A percentile compares a stretch with the other conserved stretches of the same genome.
Conservation (phyloP, 306 rosid genomes). For the Senna tora region DNA sequence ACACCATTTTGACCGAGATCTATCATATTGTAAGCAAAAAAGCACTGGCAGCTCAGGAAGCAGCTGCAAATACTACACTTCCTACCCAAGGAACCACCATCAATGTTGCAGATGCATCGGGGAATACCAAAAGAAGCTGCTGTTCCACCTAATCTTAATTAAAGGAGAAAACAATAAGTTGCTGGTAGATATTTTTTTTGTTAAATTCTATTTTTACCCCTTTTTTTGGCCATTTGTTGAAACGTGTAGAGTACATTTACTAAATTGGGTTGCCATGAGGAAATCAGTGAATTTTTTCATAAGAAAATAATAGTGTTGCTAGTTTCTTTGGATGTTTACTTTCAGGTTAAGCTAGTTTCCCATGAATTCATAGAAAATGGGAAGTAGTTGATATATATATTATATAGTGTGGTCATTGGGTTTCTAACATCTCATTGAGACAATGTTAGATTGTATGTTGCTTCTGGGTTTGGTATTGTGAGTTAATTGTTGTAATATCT, state of each 20-base stretch:
- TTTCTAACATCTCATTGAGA: slow-evolving; percentile 34
- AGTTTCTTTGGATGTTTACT: slow-evolving; percentile 48
- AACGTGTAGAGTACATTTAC: slow-evolving; percentile 75
- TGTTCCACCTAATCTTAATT: slow-evolving; percentile 66
- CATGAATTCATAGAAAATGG: slow-evolving; percentile 49
- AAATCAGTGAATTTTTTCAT: slow-evolving; percentile 52
- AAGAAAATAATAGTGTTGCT: slow-evolving; percentile 47
- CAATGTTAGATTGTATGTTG: slow-evolving; percentile 27
- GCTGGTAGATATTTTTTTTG: slow-evolving; percentile 47
- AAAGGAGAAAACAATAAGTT: slow-evolving; percentile 30
- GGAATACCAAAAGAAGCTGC: slow-evolving; percentile 66
- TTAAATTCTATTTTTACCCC: slow-evolving; percentile 40
- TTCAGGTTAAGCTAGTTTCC: slow-evolving; percentile 44
- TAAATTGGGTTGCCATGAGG: slow-evolving; percentile 55
- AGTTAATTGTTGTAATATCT: slow-evolving; percentile 9
- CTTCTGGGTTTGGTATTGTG: slow-evolving; percentile 26
- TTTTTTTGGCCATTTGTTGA: slow-evolving; percentile 37
- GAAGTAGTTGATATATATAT: slow-evolving; percentile 42
- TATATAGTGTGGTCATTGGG: slow-evolving; percentile 36
- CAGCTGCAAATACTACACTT: slow-evolving; percentile 52
- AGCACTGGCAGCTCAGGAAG: slow-evolving; percentile 98
- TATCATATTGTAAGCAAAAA: slow-evolving; percentile 96
- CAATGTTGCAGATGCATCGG: slow-evolving; percentile 74
- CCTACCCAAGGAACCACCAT: slow-evolving; percentile 97
- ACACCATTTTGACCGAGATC: slow-evolving; percentile 90